Evolutionary conservation across 305 asterid species (phyloP).

Genomic region (Solanum chacoense): DNA sequence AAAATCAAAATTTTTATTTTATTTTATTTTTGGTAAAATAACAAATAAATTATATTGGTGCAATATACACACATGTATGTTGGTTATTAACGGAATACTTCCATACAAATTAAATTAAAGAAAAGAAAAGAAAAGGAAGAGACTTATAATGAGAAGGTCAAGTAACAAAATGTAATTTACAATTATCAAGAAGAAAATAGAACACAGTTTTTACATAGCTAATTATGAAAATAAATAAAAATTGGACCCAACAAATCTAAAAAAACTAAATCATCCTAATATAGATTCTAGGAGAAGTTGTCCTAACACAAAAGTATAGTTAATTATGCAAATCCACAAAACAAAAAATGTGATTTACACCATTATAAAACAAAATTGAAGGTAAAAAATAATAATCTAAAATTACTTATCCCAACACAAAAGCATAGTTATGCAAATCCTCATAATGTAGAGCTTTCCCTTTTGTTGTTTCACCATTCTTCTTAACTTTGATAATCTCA

Average conservation of each 20-base stretch:
- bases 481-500: constrained; percentile 36
- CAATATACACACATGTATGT: not conserved
- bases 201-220: not conserved
- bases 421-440: constrained; percentile 64
- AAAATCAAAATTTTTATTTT: too few relatives aligned
- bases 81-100: not conserved
- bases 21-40: not conserved
- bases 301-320: not conserved
- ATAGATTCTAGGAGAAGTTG: not conserved
- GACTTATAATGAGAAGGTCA: not conserved
- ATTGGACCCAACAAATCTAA: not conserved
- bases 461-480: constrained; percentile 56
- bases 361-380: not conserved
- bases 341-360: not conserved
- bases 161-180: not conserved
- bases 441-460: constrained; percentile 57
- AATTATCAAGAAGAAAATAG: not conserved
- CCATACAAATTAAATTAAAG: not conserved
- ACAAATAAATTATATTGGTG: not conserved
- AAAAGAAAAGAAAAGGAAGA: not conserved
- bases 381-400: not conserved
- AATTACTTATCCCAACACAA: constrained; percentile 44
- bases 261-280: not conserved
- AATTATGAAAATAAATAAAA: not conserved
- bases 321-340: not conserved